These are phyloP conservation scores for Clonostachys solani DNA, from an alignment of 2,329 filamentous ascomycete species.

Conservation along the genomic window DNA sequence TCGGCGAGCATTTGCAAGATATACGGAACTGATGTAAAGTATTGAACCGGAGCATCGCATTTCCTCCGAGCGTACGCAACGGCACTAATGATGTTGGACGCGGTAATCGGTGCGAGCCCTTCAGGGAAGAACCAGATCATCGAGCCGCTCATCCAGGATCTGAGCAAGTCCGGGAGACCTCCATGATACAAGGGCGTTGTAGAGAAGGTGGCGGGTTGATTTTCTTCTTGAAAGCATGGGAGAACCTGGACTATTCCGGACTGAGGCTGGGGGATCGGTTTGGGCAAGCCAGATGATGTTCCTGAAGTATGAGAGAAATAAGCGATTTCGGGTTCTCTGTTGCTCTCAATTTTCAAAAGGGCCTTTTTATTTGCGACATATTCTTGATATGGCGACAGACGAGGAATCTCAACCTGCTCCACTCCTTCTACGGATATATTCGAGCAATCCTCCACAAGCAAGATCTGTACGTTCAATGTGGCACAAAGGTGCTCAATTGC, in stretches of 20 bases:
- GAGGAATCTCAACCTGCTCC: no score
- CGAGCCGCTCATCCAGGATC: conserved; percentile 56
- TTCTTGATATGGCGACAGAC: no score
- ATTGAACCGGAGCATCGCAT: conserved; percentile 29
- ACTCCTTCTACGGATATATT: no score
- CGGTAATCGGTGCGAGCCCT: conserved; percentile 49
- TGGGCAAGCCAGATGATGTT: conserved; percentile 59
- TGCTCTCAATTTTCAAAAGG: no score
- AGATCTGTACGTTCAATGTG: conserved; percentile 28
- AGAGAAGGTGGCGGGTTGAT: conserved; percentile 49
- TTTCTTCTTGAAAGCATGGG: conserved; percentile 38
- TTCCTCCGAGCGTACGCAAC: conserved; percentile 28
- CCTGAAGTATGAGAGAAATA: conserved; percentile 63
- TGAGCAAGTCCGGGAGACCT: conserved; percentile 57
- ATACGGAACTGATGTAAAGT: conserved; percentile 60
- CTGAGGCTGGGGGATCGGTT: conserved; percentile 53
- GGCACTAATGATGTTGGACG: conserved; percentile 43
- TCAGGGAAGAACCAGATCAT: conserved; percentile 61
- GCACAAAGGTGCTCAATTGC: conserved; percentile 50
- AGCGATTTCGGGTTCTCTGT: conserved; percentile 19
- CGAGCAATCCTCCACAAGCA: conserved; percentile 7
- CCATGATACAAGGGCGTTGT: conserved; percentile 65
- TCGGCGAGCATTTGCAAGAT: conserved; percentile 48
- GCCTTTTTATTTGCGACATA: no score
- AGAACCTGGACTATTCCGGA: conserved; percentile 44